phyloP scores from a whole-genome alignment of 768 basidiomycete genomes.

The Clitopilus hobsonii region DNA sequence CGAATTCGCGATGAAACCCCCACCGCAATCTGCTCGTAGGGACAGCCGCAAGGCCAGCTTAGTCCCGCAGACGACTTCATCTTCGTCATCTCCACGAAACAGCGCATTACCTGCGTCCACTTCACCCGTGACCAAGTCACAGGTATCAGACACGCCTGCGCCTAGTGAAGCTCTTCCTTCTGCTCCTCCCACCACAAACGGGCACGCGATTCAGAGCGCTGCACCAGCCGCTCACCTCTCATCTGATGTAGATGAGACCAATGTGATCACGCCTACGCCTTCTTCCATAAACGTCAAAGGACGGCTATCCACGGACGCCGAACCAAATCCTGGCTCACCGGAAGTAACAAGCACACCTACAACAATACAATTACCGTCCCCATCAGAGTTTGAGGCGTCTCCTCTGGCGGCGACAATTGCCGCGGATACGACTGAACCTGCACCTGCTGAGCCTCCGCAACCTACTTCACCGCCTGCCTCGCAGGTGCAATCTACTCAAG shows the following conservation, averaged over 20 bases:
- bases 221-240: not conserved
- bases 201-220: not conserved
- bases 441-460: conserved; percentile 1
- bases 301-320: not conserved
- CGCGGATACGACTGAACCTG: no score
- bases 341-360: conserved; percentile 9
- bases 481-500: conserved; percentile 8
- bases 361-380: conserved; percentile 6
- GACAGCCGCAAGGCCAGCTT: conserved; percentile 15
- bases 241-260: not conserved
- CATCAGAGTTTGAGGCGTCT: conserved; percentile 3
- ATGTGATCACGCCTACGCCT: conserved; percentile 4
- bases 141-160: not conserved
- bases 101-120: not conserved
- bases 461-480: conserved; percentile 1
- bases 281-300: not conserved
- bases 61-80: conserved; percentile 5
- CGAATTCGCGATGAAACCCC: conserved; percentile 57
- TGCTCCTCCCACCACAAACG: not conserved
- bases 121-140: conserved; percentile 7
- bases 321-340: conserved; percentile 2
- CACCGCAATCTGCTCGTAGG: conserved; percentile 21
- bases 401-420: conserved; percentile 4
- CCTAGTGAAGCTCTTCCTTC: not conserved
- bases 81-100: conserved; percentile 7